A percentile compares a stretch with the other conserved stretches of the same genome.
phyloP scores from a whole-genome alignment of 2,329 filamentous ascomycete genomes.

The Cladobotryum protrusum region DNA sequence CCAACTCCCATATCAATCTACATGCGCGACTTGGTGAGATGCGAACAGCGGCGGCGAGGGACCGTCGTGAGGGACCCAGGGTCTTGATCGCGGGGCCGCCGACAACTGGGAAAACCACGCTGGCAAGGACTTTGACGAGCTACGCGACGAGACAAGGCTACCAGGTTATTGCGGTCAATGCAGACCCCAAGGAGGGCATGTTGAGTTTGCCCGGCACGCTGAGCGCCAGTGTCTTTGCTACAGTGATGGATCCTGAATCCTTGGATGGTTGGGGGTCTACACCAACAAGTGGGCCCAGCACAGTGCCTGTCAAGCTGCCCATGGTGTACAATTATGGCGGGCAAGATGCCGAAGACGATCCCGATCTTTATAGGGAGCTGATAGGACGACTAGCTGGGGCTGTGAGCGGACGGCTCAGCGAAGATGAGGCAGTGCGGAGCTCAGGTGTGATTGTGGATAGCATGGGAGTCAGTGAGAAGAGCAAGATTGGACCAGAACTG shows the following conservation, averaged over 20 bases:
- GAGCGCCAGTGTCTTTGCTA: slow-evolving; percentile 79
- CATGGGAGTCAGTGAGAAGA: slow-evolving; percentile 60
- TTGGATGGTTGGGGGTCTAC: slow-evolving; percentile 86
- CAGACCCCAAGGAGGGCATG: slow-evolving; percentile 76
- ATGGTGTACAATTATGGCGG: slow-evolving; percentile 85
- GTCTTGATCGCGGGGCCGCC: slow-evolving; percentile 76
- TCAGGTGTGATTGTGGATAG: slow-evolving; percentile 85
- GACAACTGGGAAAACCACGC: slow-evolving; percentile 74
- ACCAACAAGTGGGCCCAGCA: slow-evolving; percentile 83
- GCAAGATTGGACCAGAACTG: slow-evolving; percentile 64
- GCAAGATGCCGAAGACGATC: slow-evolving; percentile 64
- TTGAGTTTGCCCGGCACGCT: slow-evolving; percentile 73
- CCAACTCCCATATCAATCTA: slow-evolving; percentile 74
- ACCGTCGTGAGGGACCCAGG: slow-evolving; percentile 58
- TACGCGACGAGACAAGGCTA: slow-evolving; percentile 70
- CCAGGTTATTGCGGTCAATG: slow-evolving; percentile 76
- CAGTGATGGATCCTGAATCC: slow-evolving; percentile 71
- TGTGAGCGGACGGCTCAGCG: slow-evolving; percentile 68
- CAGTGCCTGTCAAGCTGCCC: slow-evolving; percentile 84
- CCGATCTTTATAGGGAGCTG: slow-evolving; percentile 65
- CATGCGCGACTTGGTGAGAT: slow-evolving; percentile 79
- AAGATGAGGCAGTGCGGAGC: slow-evolving; percentile 63
- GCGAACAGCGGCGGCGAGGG: slow-evolving; percentile 53
- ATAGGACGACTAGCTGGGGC: slow-evolving; percentile 72
- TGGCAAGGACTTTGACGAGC: slow-evolving; percentile 69